These are phyloP conservation scores for Monosporascus sp. DNA, from an alignment of 2,329 filamentous ascomycete species.

Conservation along the genomic window DNA sequence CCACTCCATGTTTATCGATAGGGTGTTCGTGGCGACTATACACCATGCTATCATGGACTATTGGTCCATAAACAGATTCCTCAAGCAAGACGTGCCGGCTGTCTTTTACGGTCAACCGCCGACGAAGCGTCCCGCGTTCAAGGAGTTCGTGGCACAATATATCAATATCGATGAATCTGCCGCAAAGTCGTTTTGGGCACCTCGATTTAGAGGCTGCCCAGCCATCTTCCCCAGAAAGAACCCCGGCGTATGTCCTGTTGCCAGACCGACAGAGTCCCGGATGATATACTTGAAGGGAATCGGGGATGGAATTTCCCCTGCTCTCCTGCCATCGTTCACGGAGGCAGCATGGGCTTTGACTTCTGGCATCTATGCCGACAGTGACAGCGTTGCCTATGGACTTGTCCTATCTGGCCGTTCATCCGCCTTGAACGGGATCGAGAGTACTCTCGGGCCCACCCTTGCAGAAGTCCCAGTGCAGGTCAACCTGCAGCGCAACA, in stretches of 20 bases:
- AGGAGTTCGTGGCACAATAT: constrained; percentile 4
- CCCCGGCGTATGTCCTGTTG: background rate
- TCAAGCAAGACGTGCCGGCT: constrained; percentile 3
- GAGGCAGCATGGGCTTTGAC: constrained; percentile 14
- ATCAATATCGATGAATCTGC: constrained; percentile 2
- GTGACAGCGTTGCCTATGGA: constrained; percentile 9
- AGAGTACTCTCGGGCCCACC: constrained; percentile 7
- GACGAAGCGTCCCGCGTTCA: constrained; percentile 3
- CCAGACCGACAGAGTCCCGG: background rate
- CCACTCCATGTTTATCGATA: constrained; percentile 3
- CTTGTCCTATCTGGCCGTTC: constrained; percentile 8
- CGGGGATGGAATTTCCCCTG: background rate
- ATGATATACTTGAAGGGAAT: constrained; percentile 1
- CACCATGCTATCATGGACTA: constrained; percentile 11
- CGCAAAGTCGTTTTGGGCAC: constrained; percentile 10
- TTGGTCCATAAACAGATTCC: background rate
- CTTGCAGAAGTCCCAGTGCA: constrained; percentile 8
- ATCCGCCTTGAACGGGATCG: constrained; percentile 1
- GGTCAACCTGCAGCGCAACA: constrained; percentile 4
- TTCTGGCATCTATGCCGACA: constrained; percentile 2
- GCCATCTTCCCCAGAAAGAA: constrained; percentile 5
- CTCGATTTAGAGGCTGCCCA: constrained; percentile 7
- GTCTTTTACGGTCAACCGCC: constrained; percentile 4
- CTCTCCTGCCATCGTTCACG: constrained; percentile 6
- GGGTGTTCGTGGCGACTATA: constrained; percentile 4